Conservation (phyloP, 23 red algal genomes). For the Gracilaria vermiculophylla region DNA sequence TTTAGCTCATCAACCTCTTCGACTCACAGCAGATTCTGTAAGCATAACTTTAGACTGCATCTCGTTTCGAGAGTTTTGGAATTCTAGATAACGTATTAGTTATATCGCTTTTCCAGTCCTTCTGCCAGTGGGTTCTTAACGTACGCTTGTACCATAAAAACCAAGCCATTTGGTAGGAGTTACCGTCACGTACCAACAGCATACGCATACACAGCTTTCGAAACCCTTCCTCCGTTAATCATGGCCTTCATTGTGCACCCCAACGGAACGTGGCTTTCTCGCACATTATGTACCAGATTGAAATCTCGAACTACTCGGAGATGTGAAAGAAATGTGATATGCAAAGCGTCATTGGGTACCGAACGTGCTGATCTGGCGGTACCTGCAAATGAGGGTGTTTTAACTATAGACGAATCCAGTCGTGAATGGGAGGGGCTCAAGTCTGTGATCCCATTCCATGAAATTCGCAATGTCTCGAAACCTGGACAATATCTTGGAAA, state of each 20-base stretch:
- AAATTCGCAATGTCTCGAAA: constrained; percentile 62
- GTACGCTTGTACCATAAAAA: too few relatives aligned
- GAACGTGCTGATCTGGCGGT: not conserved
- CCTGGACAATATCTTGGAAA: constrained; percentile 80
- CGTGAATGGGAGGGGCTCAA: constrained; percentile 50
- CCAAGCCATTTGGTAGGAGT: too few relatives aligned
- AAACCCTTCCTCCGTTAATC: not conserved
- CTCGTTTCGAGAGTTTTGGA: too few relatives aligned
- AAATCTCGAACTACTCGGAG: not conserved
- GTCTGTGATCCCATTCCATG: constrained; percentile 45
- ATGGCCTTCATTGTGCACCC: not conserved
- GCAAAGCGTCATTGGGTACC: not conserved
- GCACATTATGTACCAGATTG: not conserved
- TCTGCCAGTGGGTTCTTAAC: too few relatives aligned
- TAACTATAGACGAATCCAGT: not conserved
- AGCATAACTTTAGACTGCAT: too few relatives aligned
- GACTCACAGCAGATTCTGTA: too few relatives aligned
- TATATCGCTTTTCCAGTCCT: too few relatives aligned
- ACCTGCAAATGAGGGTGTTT: not conserved
- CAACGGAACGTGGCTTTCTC: not conserved
- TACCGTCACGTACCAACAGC: too few relatives aligned
- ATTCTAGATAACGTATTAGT: too few relatives aligned
- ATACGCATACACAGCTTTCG: too few relatives aligned
- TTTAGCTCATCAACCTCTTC: too few relatives aligned
- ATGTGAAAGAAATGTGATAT: not conserved